Evolutionary conservation across 352 stramenopile species (phyloP), one percentile per base, ranked within the genome.

Genomic region (Discostella stelligera): DNA sequence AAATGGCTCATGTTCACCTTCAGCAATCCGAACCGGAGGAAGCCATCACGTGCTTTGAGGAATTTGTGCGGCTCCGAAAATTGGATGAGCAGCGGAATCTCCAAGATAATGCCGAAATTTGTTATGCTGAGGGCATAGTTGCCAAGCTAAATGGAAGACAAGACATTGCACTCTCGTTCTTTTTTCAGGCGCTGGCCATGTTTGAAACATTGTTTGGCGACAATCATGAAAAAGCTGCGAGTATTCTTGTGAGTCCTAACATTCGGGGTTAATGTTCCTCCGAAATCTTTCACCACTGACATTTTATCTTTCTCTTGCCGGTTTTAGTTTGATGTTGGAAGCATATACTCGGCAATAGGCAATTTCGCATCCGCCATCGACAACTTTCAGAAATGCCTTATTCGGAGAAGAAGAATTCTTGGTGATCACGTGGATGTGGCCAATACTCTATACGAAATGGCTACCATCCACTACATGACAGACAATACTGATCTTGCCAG

Each of bases 1-100:
- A 86, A 69, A 83, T 86, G 74, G 79, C 79, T 39, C 79, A 86
- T 66, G 74, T 86, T 20, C 72, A 83, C 44, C 70, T 86, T 32
- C 65, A 83, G 27, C 79, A 81, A 56, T 83, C 70, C 13, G 70
- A 86, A 14, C 21, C 55, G 11, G 71, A 83, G 44, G 74, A 86
- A 53, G 79, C 79, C 9, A 66, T 83, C 27, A 74, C 72, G 41
- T 83, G 71, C 48, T 86, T 86, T 48, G 79, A 86, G 53, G 79
- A 86, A 52, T 86, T 81, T 72, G 23, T 21, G 41, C 59, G 79
- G n/a, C 52, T 86, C 27, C 60, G 78, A 44, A 83, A 81, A 60
- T 61, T 86, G 27, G 74, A 86, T 23, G 32, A 70, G 16, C 74
- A 86, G 18, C 46, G 70, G 49, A 86, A 83, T 46, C 54, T 83